Evolutionary conservation across 352 stramenopile genomes (phyloP), one percentile per base, ranked within the genome.

Genomic region (Globisporangium emineosum): DNA sequence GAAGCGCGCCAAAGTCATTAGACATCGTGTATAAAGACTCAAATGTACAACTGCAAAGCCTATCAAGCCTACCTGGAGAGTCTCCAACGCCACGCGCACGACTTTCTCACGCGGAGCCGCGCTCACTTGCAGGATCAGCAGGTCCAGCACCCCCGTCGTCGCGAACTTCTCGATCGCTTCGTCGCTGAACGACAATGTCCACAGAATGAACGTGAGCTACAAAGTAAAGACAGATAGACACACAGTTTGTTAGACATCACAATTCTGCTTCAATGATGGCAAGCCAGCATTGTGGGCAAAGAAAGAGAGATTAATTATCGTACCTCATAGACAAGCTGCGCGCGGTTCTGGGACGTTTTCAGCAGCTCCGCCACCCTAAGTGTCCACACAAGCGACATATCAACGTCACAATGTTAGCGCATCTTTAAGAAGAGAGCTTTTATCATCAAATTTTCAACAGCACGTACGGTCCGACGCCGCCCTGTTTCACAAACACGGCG

Each of bases 61-160:
- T 5, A 29, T 2, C 0, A 55, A 40, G 19, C 65, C 50, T 45
- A 94, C 86, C 77, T 92, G 81, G 42, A 99, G 82, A 32, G 94
- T 84, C 64, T 98, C 89, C 37, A 99, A 73, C 25, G 93, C 88
- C 6, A 99, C 96, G 51, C 97, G 93, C 50, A 99, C 93, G 47
- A 99, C 94, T 76, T 99, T 99, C 65, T 99, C 95, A 63, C 94
- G 88, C 27, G 93, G 96, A n/a, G 97, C 96, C n/a, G 91, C 85
- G n/a, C 86, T 86, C 33, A 95, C 88, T 66, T 93, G 81, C 59
- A 90, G 75, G n/a, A 94, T 83, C 33, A 94, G 68, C 19, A 76
- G 72, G 62, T 90, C 77, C 47, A 95, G 73, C 15, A 83, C 76
- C 45, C 88, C 89, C 5, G 75, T 76, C 37, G 70, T 71, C 9